phyloP scores from a whole-genome alignment of 2,329 filamentous ascomycete genomes.

The Calonectria pseudoturangicola region DNA sequence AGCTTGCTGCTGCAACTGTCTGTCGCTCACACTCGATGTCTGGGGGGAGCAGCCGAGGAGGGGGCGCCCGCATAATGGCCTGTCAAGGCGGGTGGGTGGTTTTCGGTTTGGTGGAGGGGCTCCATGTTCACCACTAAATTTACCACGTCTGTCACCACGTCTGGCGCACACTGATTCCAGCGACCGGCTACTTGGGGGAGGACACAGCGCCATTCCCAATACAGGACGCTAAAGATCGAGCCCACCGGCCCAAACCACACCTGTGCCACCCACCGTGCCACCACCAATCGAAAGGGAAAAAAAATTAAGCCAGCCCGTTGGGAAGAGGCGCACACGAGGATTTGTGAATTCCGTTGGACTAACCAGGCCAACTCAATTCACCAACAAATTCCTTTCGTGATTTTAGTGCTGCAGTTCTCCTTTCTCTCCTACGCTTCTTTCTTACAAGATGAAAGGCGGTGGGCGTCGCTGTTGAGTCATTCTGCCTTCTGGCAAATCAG shows the following conservation, averaged over 20 bases:
- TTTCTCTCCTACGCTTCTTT: not conserved
- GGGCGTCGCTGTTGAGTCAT: constrained; percentile 28
- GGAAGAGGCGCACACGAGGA: not conserved
- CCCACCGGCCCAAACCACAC: not conserved
- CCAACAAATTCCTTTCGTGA: constrained; percentile 7
- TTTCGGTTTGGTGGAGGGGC: constrained; percentile 35
- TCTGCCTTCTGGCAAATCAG: constrained; percentile 32
- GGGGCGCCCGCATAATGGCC: constrained; percentile 38
- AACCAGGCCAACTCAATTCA: constrained; percentile 13
- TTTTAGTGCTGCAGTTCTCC: not conserved
- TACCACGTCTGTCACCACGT: constrained; percentile 6
- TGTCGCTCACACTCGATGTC: constrained; percentile 28
- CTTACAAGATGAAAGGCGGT: constrained; percentile 17
- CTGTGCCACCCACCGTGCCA: not conserved
- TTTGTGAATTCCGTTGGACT: constrained; percentile 21
- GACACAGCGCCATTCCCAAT: constrained; percentile 32
- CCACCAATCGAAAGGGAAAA: constrained; percentile 7
- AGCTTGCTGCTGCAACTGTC: constrained; percentile 27
- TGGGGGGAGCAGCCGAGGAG: constrained; percentile 25
- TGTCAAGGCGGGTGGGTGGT: constrained; percentile 33
- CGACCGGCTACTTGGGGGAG: constrained; percentile 8
- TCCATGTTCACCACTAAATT: constrained; percentile 7
- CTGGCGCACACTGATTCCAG: constrained; percentile 17
- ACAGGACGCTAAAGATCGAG: constrained; percentile 28
- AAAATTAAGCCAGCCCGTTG: constrained; percentile 20